Percentiles rank a stretch among this genome's conserved stretches.
These are phyloP conservation scores for Coemansia sp. DNA, from an alignment of 192 early-diverging fungal genomes.

Conservation along the genomic window DNA sequence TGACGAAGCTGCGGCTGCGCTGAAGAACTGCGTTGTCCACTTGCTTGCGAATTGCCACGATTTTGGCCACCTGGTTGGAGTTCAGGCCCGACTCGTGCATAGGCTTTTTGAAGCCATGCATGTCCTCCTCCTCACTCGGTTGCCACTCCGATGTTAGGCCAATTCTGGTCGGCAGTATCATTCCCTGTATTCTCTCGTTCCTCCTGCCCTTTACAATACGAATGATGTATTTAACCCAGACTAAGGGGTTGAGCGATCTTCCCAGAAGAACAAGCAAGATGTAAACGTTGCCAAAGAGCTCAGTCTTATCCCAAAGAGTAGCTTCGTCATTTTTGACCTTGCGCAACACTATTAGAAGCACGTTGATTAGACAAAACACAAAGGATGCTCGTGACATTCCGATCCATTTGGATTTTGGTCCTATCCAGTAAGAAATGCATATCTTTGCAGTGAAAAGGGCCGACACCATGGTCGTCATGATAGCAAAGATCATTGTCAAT, in stretches of 20 bases:
- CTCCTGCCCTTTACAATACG: background rate
- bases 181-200: too few species aligned
- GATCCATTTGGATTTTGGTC: slow-evolving; percentile 6
- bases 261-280: slow-evolving; percentile 6
- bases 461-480: background rate
- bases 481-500: background rate
- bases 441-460: background rate
- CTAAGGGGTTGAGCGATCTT: background rate
- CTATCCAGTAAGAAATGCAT: slow-evolving; percentile 3
- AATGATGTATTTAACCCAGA: background rate
- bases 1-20: background rate
- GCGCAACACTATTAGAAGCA: background rate
- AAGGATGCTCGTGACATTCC: slow-evolving; percentile 16
- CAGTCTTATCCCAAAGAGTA: background rate
- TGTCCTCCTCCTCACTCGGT: background rate
- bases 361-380: background rate
- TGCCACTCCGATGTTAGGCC: background rate
- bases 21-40: background rate
- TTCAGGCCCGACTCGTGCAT: background rate
- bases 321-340: background rate
- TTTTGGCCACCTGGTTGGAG: background rate
- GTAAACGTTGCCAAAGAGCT: background rate
- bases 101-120: background rate
- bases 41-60: background rate
- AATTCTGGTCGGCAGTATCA: background rate